A percentile compares a stretch with the other conserved stretches of the same genome.
These are phyloP conservation scores for Entelexis paramagnoliae DNA, from an alignment of 1,139 yeast species.

Conservation along the genomic window DNA sequence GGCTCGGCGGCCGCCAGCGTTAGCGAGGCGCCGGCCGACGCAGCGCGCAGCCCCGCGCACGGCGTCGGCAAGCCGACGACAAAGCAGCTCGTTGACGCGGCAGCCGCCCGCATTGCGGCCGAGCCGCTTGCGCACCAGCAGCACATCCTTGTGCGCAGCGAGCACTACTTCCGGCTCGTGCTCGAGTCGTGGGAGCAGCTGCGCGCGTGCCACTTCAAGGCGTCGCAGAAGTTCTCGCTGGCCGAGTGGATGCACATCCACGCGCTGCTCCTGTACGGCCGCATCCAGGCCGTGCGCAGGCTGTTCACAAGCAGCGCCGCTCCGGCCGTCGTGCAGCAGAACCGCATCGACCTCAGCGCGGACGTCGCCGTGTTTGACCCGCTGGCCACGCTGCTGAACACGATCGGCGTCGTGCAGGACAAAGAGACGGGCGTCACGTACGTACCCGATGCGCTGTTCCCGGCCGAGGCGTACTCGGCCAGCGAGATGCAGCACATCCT, in stretches of 20 bases:
- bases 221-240: conserved; percentile 18
- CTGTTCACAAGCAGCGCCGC: too few relatives aligned
- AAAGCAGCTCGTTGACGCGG: not conserved
- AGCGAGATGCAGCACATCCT: conserved; percentile 16
- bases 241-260: conserved; percentile 22
- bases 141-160: conserved; percentile 13
- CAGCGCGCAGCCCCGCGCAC: too few relatives aligned
- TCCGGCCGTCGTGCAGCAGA: conserved; percentile 7
- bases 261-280: conserved; percentile 19
- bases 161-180: conserved; percentile 19
- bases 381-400: conserved; percentile 11
- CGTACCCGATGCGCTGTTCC: conserved; percentile 18
- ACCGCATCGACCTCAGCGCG: conserved; percentile 12
- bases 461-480: conserved; percentile 9
- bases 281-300: conserved; percentile 12
- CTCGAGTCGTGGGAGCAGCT: conserved; percentile 19
- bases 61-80: not conserved
- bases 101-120: not conserved
- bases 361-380: conserved; percentile 15
- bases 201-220: conserved; percentile 18
- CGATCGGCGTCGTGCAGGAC: conserved; percentile 19
- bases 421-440: conserved; percentile 12
- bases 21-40: not conserved
- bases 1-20: not conserved
- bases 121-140: not conserved